Evolutionary conservation across 2,329 filamentous ascomycete species (phyloP).

Genomic region (Bipolaris zeicola): DNA sequence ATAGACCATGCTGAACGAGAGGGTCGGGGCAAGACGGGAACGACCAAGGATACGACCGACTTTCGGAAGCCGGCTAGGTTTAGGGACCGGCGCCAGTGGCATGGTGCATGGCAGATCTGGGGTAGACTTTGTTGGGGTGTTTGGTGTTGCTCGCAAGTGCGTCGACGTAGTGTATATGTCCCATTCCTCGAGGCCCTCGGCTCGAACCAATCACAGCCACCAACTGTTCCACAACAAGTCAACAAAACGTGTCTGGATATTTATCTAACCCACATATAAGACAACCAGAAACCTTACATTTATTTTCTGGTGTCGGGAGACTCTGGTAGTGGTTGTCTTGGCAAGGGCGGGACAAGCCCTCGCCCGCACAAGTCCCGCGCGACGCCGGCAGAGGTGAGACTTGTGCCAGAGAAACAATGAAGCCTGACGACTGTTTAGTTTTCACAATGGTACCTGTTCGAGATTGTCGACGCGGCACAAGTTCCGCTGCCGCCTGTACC

Average conservation of each 20-base stretch:
- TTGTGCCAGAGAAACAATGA: not conserved
- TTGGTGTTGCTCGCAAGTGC: slow-evolving; percentile 6
- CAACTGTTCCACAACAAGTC: not conserved
- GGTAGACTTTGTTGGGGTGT: slow-evolving; percentile 34
- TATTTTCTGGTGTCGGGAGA: not conserved
- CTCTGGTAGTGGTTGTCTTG: not conserved
- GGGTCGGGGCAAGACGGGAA: slow-evolving; percentile 27
- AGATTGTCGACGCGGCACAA: not conserved
- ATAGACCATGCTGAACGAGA: slow-evolving; percentile 24
- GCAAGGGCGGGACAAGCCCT: not conserved
- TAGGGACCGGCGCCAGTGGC: slow-evolving; percentile 29
- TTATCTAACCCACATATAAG: no score
- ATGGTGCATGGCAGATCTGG: slow-evolving; percentile 37
- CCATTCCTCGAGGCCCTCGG: not conserved
- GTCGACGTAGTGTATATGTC: not conserved
- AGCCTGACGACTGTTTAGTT: not conserved
- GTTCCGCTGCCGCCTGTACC: not conserved
- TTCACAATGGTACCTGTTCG: not conserved
- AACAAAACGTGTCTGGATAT: no score
- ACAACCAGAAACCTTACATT: not conserved
- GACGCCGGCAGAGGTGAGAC: not conserved
- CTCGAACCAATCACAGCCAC: not conserved
- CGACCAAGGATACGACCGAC: slow-evolving; percentile 17
- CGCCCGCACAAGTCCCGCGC: not conserved
- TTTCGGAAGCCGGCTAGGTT: slow-evolving; percentile 32